Base-by-base conservation (phyloP, 345 rosid species). In the Pseudoturritis turrita region DNA sequence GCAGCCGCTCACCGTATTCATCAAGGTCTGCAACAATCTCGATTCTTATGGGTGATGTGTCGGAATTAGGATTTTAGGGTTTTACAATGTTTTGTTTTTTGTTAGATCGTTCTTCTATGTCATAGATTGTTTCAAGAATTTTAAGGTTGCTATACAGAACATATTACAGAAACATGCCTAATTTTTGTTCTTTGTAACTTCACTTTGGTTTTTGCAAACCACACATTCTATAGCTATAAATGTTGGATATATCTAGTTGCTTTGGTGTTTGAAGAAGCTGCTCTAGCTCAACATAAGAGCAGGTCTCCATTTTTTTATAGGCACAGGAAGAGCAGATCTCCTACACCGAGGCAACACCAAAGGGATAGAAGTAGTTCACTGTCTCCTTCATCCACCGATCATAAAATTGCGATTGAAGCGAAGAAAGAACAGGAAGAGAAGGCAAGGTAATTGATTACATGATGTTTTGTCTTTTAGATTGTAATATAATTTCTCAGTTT, bases 281-380 rank as follows among this genome's bases (percentile, higher is more conserved):
- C 11, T 83, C 82, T 8, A 68, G 40, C 68, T 86, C 84, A 29
- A 79, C 82, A 65, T 37, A 72, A 76, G 50, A 87, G 84, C 53
- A 81, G 78, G 4, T 86, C 77, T 3, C 71, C 84, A 1, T 19
- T 46, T 3, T 49, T 14, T 63, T 64, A 78, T 18, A 80, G 92
- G 74, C 85, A 84, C 69, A 90, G 86, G 40, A 86, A 81, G 66
- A 88, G 82, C 22, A 86, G 73, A 14, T 90, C 96, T 67, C 91
- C 91, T 5, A 53, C 80, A 15, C 86, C 83, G 0, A 80, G 86
- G 78, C 82, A 79, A 56, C 88, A 65, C 59, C 76, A 81, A 45
- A 77, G 83, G 10, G 87, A 63, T 28, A 80, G 58, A 77, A 77
- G 80, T 59, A 51, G 51, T 23, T 83, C 91, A 3, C 29, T 75